Evolutionary conservation across 2,329 filamentous ascomycete species (phyloP).

Genomic region (Neonectria sp.): DNA sequence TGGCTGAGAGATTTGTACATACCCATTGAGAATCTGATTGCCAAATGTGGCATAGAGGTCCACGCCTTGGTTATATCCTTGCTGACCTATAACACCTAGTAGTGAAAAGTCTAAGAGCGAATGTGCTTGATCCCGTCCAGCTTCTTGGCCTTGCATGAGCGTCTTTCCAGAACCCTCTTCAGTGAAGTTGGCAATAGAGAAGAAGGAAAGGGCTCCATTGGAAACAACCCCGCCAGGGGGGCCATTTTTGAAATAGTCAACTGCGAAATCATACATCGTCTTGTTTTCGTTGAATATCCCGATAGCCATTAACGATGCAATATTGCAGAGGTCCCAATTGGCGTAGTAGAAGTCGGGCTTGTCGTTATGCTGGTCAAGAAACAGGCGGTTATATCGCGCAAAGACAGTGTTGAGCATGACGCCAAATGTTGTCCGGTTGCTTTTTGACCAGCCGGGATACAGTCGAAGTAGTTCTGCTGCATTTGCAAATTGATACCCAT

Average conservation of each 20-base stretch:
- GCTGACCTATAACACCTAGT: slow-evolving; percentile 58
- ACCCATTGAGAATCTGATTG: slow-evolving; percentile 23
- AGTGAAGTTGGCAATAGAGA: slow-evolving; percentile 45
- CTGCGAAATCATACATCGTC: slow-evolving; percentile 56
- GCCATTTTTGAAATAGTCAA: slow-evolving; percentile 58
- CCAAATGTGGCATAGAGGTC: slow-evolving; percentile 53
- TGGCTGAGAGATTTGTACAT: background rate
- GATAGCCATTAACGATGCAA: slow-evolving; percentile 58
- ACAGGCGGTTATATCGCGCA: slow-evolving; percentile 8
- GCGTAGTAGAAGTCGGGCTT: slow-evolving; percentile 25
- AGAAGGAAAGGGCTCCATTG: slow-evolving; percentile 46
- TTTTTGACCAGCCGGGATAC: slow-evolving; percentile 51
- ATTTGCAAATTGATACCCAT: slow-evolving; percentile 63
- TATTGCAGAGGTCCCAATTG: slow-evolving; percentile 55
- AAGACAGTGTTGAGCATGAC: slow-evolving; percentile 16
- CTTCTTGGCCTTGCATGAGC: slow-evolving; percentile 40
- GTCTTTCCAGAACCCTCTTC: slow-evolving; percentile 48
- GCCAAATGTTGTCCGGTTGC: slow-evolving; percentile 19
- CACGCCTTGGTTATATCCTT: slow-evolving; percentile 59
- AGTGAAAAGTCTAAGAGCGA: slow-evolving; percentile 57
- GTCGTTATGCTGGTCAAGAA: slow-evolving; percentile 20
- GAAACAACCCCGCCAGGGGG: slow-evolving; percentile 55
- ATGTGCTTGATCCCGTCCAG: slow-evolving; percentile 60
- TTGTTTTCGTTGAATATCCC: slow-evolving; percentile 59
- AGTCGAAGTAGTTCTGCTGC: slow-evolving; percentile 58